Conservation (phyloP, 192 early-diverging fungal species). For the Backusella circina region DNA sequence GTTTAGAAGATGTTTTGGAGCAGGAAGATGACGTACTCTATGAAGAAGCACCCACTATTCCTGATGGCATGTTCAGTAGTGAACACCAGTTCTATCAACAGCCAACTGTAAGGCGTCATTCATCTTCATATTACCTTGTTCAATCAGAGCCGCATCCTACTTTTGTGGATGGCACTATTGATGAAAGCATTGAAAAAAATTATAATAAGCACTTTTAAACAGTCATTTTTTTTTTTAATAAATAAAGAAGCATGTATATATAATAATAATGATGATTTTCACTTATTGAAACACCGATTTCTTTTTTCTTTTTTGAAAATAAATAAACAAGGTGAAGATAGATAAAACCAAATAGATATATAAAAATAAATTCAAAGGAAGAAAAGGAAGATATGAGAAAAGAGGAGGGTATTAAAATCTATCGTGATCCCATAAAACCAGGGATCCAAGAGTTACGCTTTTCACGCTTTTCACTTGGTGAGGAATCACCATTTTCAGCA, state of each 20-base stretch:
- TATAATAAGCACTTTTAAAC: background rate
- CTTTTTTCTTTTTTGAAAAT: background rate
- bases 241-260: background rate
- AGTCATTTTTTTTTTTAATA: background rate
- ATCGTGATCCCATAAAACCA: slow-evolving; percentile 27
- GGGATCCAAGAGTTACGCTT: slow-evolving; percentile 36
- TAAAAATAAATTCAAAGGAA: background rate
- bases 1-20: slow-evolving; percentile 4
- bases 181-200: background rate
- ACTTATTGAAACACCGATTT: background rate
- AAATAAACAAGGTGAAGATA: background rate
- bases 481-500: slow-evolving; percentile 13
- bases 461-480: slow-evolving; percentile 28
- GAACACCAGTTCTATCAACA: slow-evolving; percentile 7
- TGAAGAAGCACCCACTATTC: background rate
- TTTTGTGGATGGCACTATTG: background rate
- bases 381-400: background rate
- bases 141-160: slow-evolving; percentile 18
- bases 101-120: background rate
- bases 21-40: background rate
- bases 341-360: background rate
- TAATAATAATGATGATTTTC: background rate
- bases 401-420: background rate
- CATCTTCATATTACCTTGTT: background rate
- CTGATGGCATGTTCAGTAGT: slow-evolving; percentile 7